Conservation (phyloP, 371 early-diverging fungal genomes). For the Thermomucor indicae-seudaticae region DNA sequence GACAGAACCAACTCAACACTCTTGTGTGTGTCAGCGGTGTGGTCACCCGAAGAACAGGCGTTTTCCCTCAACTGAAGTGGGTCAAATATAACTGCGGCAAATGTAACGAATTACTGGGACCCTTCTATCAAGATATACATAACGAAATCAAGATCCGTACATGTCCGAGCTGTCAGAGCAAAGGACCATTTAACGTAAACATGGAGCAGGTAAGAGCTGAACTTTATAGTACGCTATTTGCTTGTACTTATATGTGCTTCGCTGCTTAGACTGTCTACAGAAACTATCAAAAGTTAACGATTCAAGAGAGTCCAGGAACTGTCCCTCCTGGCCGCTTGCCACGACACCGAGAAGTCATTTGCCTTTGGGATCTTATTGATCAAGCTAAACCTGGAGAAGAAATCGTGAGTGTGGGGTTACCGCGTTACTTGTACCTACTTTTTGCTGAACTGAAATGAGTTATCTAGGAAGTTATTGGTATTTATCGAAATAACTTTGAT, state of each 20-base stretch:
- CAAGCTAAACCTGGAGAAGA: slow-evolving; percentile 98
- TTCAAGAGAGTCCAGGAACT: slow-evolving; percentile 98
- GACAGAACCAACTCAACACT: slow-evolving; percentile 92
- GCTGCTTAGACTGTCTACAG: slow-evolving; percentile 86
- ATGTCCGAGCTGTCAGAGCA: slow-evolving; percentile 94
- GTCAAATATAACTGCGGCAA: slow-evolving; percentile 97
- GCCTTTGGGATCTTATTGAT: slow-evolving; percentile 98
- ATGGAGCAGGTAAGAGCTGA: slow-evolving; percentile 62
- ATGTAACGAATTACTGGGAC: slow-evolving; percentile 94
- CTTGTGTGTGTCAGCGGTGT: slow-evolving; percentile 95
- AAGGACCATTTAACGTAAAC: slow-evolving; percentile 92
- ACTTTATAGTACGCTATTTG: neutral
- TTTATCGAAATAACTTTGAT: slow-evolving; percentile 97
- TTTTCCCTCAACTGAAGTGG: slow-evolving; percentile 97
- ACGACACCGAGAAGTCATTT: slow-evolving; percentile 92
- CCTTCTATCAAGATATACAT: slow-evolving; percentile 92
- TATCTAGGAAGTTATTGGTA: slow-evolving; percentile 88
- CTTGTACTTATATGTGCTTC: neutral
- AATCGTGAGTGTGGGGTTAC: slow-evolving; percentile 55
- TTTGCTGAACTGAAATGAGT: neutral
- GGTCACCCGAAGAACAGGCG: slow-evolving; percentile 93
- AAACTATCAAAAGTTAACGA: slow-evolving; percentile 97
- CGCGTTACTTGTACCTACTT: neutral
- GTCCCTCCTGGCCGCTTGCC: slow-evolving; percentile 98
- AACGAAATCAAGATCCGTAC: slow-evolving; percentile 81